Evolutionary conservation across 2,329 filamentous ascomycete genomes (phyloP), one percentile per base, ranked within the genome.

Genomic region (Fusarium buharicum): DNA sequence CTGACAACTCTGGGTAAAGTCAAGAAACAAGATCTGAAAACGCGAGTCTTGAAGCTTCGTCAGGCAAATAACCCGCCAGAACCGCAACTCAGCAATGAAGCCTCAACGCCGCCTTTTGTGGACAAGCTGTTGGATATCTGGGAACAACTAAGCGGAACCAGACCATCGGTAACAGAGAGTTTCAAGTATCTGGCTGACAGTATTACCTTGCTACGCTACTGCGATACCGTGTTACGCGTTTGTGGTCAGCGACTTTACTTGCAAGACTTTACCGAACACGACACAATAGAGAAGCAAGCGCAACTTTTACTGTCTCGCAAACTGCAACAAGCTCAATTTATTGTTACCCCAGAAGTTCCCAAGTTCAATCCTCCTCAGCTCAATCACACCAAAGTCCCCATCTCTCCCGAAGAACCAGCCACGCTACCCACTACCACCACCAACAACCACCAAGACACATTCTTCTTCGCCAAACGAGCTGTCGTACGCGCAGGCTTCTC

Each of bases 1-100:
- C 68, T 70, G 20, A 82, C 80, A 2, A 70, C 76, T 1, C 74
- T 79, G 11, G 79, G 79, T 2, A 82, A 83, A 55, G 73, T 80
- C 5, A 76, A 77, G 55, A 81, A 80, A 50, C 73, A 74, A 1
- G 63, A 76, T 9, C 64, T 82, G 20, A 73, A 58, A 24, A 41
- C 55, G 3, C 37, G 45, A 8, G 62, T 77, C 3, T 14, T 62
- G 6, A 49, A 62, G 4, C 44, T 71, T n/a, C 43, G 53, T 9
- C 44, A 58, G 20, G 9, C 14, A 17, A 47, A 43, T 5, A 36
- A 9, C 4, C 9, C 41, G 1, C 18, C 31, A 12, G 43, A 67
- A 10, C 18, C 13, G 14, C 37, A 55, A 2, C 14, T 36, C 7
- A 31, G 14, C 6, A 47, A 17, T 3, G 17, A 40, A 17, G 4